Evolutionary conservation across 2,329 filamentous ascomycete species (phyloP).

Genomic region (Acephala macrosclerotiorum): DNA sequence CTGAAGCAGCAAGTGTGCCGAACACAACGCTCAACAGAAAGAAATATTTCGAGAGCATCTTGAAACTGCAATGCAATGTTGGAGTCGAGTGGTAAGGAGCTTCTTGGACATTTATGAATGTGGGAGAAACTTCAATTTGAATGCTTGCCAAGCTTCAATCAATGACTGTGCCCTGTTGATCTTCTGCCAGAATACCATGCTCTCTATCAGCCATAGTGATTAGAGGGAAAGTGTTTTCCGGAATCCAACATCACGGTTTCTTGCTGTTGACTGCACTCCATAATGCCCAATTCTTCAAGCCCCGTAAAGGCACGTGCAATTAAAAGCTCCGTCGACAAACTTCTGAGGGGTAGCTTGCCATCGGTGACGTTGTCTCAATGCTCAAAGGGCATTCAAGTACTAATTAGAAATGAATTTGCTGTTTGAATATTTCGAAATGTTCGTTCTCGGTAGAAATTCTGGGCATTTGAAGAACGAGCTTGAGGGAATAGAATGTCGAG

Average conservation of each 20-base stretch:
- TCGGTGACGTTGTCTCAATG: not conserved
- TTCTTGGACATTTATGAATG: not conserved
- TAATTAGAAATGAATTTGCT: too few species aligned
- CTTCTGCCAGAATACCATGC: not conserved
- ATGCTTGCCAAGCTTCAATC: slow-evolving; percentile 5
- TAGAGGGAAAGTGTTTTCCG: not conserved
- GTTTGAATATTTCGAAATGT: too few species aligned
- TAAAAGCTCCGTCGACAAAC: not conserved
- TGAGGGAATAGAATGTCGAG: too few species aligned
- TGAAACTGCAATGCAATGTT: not conserved
- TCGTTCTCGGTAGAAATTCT: too few species aligned
- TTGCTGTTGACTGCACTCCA: not conserved
- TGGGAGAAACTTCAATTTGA: not conserved
- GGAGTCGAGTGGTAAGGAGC: not conserved
- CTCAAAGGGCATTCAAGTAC: too few species aligned
- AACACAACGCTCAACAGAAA: not conserved
- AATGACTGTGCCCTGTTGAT: not conserved
- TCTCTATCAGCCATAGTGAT: not conserved
- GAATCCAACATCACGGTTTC: not conserved
- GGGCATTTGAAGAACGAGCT: too few species aligned
- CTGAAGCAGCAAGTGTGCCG: not conserved
- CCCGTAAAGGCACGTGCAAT: not conserved
- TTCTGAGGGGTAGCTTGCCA: not conserved
- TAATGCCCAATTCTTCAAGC: not conserved
- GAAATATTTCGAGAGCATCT: not conserved